These are phyloP conservation scores for Annulohypoxylon moriforme DNA, from an alignment of 495 filamentous ascomycete species.

Conservation along the genomic window DNA sequence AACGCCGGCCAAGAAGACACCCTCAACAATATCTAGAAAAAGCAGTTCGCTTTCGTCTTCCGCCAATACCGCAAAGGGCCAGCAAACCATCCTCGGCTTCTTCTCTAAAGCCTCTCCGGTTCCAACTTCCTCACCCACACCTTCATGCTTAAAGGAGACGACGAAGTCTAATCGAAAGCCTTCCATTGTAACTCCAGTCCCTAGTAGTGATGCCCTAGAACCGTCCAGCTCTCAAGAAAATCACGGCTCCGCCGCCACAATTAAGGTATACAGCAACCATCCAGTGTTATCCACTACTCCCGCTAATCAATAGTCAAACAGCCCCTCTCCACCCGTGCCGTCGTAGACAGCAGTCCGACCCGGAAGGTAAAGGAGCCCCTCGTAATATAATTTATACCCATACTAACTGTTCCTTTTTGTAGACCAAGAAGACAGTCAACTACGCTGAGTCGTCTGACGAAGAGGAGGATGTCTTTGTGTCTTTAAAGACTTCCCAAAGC, in stretches of 20 bases:
- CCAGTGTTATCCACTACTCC: slow-evolving; percentile 51
- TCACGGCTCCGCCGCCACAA: slow-evolving; percentile 49
- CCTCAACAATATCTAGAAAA: slow-evolving; percentile 54
- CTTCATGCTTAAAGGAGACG: slow-evolving; percentile 58
- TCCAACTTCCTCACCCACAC: slow-evolving; percentile 35
- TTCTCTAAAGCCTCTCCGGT: slow-evolving; percentile 70
- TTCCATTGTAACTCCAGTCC: slow-evolving; percentile 74
- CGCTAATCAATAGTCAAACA: slow-evolving; percentile 53
- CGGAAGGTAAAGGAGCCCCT: slow-evolving; percentile 62
- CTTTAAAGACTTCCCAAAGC: slow-evolving; percentile 50
- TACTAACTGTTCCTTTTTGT: slow-evolving; percentile 15
- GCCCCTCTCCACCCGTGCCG: slow-evolving; percentile 30
- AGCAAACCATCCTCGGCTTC: slow-evolving; percentile 87
- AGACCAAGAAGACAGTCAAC: slow-evolving; percentile 68
- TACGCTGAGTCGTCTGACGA: slow-evolving; percentile 75
- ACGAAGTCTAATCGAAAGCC: slow-evolving; percentile 58
- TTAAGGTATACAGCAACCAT: slow-evolving; percentile 59
- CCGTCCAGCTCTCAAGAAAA: slow-evolving; percentile 69
- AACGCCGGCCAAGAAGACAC: slow-evolving; percentile 57
- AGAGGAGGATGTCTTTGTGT: slow-evolving; percentile 67
- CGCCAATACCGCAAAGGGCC: slow-evolving; percentile 67
- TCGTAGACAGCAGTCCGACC: slow-evolving; percentile 65
- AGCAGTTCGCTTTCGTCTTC: slow-evolving; percentile 44
- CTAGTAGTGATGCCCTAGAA: slow-evolving; percentile 77
- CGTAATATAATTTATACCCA: not conserved